These are phyloP conservation scores for Camellia lanceoleosa DNA, from an alignment of 148 eudicot species.

Conservation along the genomic window DNA sequence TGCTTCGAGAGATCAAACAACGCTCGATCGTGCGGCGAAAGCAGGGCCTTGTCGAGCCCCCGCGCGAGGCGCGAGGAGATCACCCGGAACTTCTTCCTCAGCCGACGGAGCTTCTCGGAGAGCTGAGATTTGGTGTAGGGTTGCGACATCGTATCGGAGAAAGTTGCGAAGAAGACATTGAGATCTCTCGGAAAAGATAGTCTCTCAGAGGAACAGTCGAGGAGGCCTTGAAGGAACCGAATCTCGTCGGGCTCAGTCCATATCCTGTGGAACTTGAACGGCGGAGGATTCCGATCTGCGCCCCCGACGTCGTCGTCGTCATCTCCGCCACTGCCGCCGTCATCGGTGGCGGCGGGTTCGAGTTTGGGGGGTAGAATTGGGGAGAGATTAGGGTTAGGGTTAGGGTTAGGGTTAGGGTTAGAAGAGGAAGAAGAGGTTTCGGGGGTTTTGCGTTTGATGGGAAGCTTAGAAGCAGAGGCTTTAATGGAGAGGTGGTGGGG, in stretches of 20 bases:
- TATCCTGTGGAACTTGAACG: constrained; percentile 45
- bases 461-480: constrained; percentile 35
- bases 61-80: constrained; percentile 29
- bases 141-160: constrained; percentile 34
- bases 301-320: background rate
- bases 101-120: constrained; percentile 48
- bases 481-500: constrained; percentile 6
- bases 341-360: background rate
- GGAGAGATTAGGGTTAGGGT: constrained; percentile 7
- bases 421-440: constrained; percentile 8
- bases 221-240: constrained; percentile 37
- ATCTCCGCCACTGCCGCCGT: background rate
- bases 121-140: constrained; percentile 49
- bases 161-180: constrained; percentile 26
- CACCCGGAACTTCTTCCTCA: constrained; percentile 42
- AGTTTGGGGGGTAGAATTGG: background rate
- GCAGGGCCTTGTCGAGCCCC: constrained; percentile 27
- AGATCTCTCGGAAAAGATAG: constrained; percentile 40
- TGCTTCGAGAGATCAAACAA: constrained; percentile 29
- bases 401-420: constrained; percentile 11
- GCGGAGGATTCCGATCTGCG: constrained; percentile 17
- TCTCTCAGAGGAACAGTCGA: constrained; percentile 22
- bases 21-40: constrained; percentile 39
- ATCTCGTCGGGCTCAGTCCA: constrained; percentile 57
- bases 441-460: constrained; percentile 50